Percentiles rank a stretch among this genome's conserved stretches.
These are phyloP conservation scores for Metrosideros polymorpha DNA, from an alignment of 441 rosid species.

Conservation along the genomic window DNA sequence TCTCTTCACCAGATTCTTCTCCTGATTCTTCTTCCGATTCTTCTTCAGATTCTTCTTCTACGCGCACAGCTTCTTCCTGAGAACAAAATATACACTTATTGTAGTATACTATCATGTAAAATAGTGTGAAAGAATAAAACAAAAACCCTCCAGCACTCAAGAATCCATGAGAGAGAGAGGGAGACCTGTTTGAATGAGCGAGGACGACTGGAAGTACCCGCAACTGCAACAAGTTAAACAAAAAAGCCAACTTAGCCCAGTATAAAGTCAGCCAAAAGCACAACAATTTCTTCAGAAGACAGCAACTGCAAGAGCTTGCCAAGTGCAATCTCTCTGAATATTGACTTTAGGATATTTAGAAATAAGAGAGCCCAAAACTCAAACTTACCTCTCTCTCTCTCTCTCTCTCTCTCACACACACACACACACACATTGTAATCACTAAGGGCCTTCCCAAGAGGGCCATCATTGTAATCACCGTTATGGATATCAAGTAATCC, in stretches of 20 bases:
- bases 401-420: not conserved
- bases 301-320: not conserved
- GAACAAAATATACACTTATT: not conserved
- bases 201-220: conserved; percentile 88
- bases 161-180: conserved; percentile 3
- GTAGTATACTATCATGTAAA: not conserved
- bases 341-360: not conserved
- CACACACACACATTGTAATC: too few relatives aligned
- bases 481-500: not conserved
- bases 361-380: not conserved
- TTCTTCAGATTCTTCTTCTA: conserved; percentile 41
- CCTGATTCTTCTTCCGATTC: conserved; percentile 55
- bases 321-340: not conserved
- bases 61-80: conserved; percentile 59
- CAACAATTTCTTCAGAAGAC: not conserved
- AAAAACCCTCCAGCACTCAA: not conserved
- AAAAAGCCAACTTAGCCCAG: not conserved
- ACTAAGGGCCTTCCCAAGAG: not conserved
- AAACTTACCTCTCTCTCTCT: not conserved
- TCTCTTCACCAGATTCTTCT: conserved; percentile 53
- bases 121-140: not conserved
- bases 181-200: conserved; percentile 65
- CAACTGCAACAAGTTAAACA: conserved; percentile 39
- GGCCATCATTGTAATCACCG: not conserved
- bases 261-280: not conserved